These are phyloP conservation scores for Malassezia equina DNA, from an alignment of 1,284 basidiomycete species.

Conservation along the genomic window DNA sequence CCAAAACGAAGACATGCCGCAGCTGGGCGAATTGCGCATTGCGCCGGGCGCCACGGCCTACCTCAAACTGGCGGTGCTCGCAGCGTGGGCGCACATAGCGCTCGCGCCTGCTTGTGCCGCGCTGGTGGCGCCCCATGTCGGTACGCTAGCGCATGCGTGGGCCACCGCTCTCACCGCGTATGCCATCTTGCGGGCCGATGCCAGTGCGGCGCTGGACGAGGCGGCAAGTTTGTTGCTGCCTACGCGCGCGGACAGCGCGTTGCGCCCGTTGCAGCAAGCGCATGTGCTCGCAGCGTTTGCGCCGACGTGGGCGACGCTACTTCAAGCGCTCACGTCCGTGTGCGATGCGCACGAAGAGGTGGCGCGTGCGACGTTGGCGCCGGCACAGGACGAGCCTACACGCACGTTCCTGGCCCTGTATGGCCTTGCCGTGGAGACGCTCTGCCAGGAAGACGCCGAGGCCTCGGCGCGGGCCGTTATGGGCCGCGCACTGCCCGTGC, in stretches of 20 bases:
- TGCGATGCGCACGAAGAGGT: constrained; percentile 39
- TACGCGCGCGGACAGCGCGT: constrained; percentile 51
- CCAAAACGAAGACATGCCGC: neutral
- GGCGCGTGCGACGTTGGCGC: neutral
- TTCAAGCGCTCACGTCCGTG: constrained; percentile 74
- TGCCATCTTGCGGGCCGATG: constrained; percentile 68
- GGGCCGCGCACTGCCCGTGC: constrained; percentile 65
- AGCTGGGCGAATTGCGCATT: constrained; percentile 71
- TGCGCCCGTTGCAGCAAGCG: constrained; percentile 76
- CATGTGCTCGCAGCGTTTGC: constrained; percentile 64
- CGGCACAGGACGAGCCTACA: neutral
- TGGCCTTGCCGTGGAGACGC: constrained; percentile 80
- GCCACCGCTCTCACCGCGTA: constrained; percentile 79
- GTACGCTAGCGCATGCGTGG: constrained; percentile 72
- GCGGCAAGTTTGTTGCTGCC: constrained; percentile 52
- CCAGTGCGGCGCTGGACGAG: constrained; percentile 19
- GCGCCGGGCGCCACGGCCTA: constrained; percentile 90
- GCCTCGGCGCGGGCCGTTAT: constrained; percentile 54
- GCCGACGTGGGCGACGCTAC: constrained; percentile 68
- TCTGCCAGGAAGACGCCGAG: constrained; percentile 58
- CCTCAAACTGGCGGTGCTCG: constrained; percentile 81
- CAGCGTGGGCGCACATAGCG: constrained; percentile 90
- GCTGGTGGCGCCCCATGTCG: constrained; percentile 72
- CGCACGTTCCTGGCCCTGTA: constrained; percentile 57
- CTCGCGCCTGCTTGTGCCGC: constrained; percentile 61